Conservation (phyloP, 1,284 basidiomycete species). For the Earliella scabrosa region DNA sequence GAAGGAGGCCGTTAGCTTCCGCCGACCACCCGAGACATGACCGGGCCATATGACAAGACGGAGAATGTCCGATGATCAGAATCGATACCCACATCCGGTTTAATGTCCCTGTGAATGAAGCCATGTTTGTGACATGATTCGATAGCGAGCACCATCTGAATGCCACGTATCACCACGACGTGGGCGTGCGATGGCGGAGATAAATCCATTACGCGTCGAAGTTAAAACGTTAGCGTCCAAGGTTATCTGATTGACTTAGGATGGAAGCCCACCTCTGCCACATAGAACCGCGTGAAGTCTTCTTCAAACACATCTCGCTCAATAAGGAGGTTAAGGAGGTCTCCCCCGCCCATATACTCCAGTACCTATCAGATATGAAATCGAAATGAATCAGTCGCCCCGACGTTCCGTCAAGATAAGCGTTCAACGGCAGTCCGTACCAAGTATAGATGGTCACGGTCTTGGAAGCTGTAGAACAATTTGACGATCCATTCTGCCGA, state of each 20-base stretch:
- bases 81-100: conserved; percentile 75
- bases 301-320: conserved; percentile 94
- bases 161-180: conserved; percentile 1
- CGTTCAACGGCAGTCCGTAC: conserved; percentile 46
- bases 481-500: conserved; percentile 93
- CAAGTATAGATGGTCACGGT: conserved; percentile 92
- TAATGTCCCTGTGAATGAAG: conserved; percentile 98
- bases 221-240: conserved; percentile 21
- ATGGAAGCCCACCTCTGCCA: conserved; percentile 74
- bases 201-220: conserved; percentile 3
- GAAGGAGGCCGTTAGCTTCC: conserved; percentile 30
- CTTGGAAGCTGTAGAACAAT: conserved; percentile 91
- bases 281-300: conserved; percentile 92
- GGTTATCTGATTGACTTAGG: neutral
- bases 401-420: conserved; percentile 11
- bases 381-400: conserved; percentile 62
- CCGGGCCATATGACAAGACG: conserved; percentile 14
- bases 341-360: conserved; percentile 96
- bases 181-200: conserved; percentile 9
- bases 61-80: conserved; percentile 25
- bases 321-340: conserved; percentile 94
- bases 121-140: conserved; percentile 93
- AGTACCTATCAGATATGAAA: conserved; percentile 66
- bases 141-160: conserved; percentile 93
- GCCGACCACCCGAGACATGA: conserved; percentile 17